These are phyloP conservation scores for Colletotrichum noveboracense DNA, from an alignment of 2,329 filamentous ascomycete species.

Conservation along the genomic window DNA sequence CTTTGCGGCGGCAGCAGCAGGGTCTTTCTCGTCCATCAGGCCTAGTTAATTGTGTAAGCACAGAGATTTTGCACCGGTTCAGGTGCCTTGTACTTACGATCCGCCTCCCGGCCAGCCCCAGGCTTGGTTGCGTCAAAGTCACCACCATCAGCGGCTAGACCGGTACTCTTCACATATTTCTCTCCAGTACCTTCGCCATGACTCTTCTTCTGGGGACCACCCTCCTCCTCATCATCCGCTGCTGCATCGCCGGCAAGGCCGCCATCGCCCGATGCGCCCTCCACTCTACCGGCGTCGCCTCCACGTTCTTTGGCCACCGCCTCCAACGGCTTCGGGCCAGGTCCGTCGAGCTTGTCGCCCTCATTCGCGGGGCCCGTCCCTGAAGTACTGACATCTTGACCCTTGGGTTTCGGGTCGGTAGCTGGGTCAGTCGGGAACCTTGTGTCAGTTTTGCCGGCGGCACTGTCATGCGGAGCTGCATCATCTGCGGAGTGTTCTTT, in stretches of 20 bases:
- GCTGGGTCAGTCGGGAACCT: conserved; percentile 41
- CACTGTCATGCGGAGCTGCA: conserved; percentile 24
- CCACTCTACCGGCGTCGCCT: conserved; percentile 34
- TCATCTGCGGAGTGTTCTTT: conserved; percentile 24
- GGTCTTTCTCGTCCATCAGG: conserved; percentile 56
- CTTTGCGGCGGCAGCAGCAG: conserved; percentile 9
- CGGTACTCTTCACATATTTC: conserved; percentile 61
- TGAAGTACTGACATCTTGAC: conserved; percentile 38
- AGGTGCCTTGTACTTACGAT: conserved; percentile 52
- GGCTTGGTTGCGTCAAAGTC: conserved; percentile 69
- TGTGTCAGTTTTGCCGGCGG: conserved; percentile 42
- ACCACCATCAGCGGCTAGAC: conserved; percentile 68
- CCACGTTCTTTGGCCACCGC: conserved; percentile 37
- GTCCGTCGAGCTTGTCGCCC: conserved; percentile 41
- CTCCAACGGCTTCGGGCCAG: conserved; percentile 48
- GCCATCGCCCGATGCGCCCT: conserved; percentile 3
- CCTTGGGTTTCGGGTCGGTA: conserved; percentile 37
- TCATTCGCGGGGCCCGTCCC: conserved; percentile 35
- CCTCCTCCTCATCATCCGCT: conserved; percentile 19
- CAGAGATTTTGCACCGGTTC: neutral
- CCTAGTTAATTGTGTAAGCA: conserved; percentile 40
- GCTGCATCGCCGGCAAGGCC: conserved; percentile 20
- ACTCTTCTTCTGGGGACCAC: conserved; percentile 14
- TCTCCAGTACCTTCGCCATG: conserved; percentile 56
- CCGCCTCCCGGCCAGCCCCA: conserved; percentile 70